Conservation (phyloP, 345 rosid species). For the Gossypium raimondii region DNA sequence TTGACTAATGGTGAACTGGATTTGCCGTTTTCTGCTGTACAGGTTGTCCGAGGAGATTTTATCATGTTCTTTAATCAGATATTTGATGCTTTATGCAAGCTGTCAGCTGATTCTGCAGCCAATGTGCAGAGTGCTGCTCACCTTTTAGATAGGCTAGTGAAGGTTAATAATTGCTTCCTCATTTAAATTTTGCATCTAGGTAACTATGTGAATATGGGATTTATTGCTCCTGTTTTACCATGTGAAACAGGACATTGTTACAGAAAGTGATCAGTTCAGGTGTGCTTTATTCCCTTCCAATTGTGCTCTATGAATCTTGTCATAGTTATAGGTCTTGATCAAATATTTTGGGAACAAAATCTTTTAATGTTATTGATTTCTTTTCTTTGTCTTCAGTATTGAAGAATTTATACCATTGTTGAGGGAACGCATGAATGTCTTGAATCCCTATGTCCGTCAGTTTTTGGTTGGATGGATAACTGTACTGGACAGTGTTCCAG, state of each 20-base stretch:
- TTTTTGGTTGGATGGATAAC: slow-evolving; percentile 99
- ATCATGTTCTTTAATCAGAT: slow-evolving; percentile 90
- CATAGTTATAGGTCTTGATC: slow-evolving; percentile 1
- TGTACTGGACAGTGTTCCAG: slow-evolving; percentile 99
- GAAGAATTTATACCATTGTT: slow-evolving; percentile 98
- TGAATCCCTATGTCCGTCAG: slow-evolving; percentile 92
- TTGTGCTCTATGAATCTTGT: neutral
- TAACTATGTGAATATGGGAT: slow-evolving; percentile 1
- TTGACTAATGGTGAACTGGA: slow-evolving; percentile 9
- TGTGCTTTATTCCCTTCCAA: slow-evolving; percentile 26
- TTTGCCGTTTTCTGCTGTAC: slow-evolving; percentile 25
- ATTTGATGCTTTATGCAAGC: slow-evolving; percentile 95
- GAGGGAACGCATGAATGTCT: slow-evolving; percentile 95
- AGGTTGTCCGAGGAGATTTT: slow-evolving; percentile 99
- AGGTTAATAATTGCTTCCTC: slow-evolving; percentile 41
- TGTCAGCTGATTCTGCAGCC: slow-evolving; percentile 93
- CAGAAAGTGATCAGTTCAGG: slow-evolving; percentile 99
- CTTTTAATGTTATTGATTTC: slow-evolving; percentile 17
- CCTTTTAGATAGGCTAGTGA: slow-evolving; percentile 94
- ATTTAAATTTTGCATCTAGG: slow-evolving; percentile 1
- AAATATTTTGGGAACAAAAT: neutral
- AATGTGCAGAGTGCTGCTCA: slow-evolving; percentile 99
- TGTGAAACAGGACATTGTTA: slow-evolving; percentile 90
- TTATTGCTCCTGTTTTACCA: slow-evolving; percentile 20
- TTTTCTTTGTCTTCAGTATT: slow-evolving; percentile 53